These are phyloP conservation scores for Xylaria sp. DNA, from an alignment of 2,329 filamentous ascomycete genomes.

Conservation along the genomic window DNA sequence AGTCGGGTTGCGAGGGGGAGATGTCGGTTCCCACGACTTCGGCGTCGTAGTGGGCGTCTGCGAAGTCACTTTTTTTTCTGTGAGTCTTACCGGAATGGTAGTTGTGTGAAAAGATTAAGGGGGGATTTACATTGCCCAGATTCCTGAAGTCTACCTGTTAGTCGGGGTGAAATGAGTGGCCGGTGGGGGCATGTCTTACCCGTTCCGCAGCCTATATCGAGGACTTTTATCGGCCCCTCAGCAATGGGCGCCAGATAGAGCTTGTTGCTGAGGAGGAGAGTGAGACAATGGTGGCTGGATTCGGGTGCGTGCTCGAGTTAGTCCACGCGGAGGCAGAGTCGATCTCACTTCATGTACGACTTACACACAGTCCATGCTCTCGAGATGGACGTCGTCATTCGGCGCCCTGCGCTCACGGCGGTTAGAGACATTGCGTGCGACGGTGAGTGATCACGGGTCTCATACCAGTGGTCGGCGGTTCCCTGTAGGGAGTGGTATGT, in stretches of 20 bases:
- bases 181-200: constrained; percentile 21
- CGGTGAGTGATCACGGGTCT: constrained; percentile 12
- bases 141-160: constrained; percentile 21
- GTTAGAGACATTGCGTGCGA: constrained; percentile 3
- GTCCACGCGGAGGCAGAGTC: neutral
- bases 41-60: constrained; percentile 41
- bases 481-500: constrained; percentile 28
- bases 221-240: constrained; percentile 28
- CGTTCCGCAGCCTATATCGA: constrained; percentile 36
- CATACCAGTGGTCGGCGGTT: constrained; percentile 27
- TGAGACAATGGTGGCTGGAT: constrained; percentile 29
- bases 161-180: neutral
- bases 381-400: constrained; percentile 20
- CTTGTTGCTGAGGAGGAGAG: constrained; percentile 28
- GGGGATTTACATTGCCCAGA: constrained; percentile 34
- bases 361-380: constrained; percentile 21
- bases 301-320: neutral
- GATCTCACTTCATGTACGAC: neutral
- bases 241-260: constrained; percentile 32
- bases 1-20: constrained; percentile 53
- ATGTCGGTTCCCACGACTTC: constrained; percentile 51
- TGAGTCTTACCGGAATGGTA: neutral
- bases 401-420: constrained; percentile 11
- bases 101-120: too few species aligned
- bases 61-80: constrained; percentile 39